Evolutionary conservation across 2,329 filamentous ascomycete genomes (phyloP).

Genomic region (Exophiala xenobiotica): DNA sequence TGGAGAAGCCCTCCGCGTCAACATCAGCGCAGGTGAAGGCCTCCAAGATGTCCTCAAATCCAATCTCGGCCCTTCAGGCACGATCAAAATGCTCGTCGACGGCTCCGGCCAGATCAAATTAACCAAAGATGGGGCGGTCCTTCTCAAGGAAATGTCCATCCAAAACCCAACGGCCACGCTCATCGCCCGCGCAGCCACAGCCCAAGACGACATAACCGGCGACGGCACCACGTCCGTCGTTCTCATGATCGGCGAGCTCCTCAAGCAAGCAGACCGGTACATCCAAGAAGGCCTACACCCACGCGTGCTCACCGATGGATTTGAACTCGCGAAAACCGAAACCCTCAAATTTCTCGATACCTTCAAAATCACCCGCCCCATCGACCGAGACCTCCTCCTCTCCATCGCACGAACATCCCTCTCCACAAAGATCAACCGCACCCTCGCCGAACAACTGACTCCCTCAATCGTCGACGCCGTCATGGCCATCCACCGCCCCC

Average conservation of each 20-base stretch:
- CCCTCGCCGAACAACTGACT: slow-evolving; percentile 85
- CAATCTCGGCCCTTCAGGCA: slow-evolving; percentile 89
- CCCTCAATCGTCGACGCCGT: slow-evolving; percentile 96
- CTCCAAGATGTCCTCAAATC: slow-evolving; percentile 92
- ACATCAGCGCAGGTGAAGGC: slow-evolving; percentile 95
- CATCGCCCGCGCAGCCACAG: slow-evolving; percentile 81
- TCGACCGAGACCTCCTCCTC: slow-evolving; percentile 90
- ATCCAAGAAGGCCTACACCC: slow-evolving; percentile 97
- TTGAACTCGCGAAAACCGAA: slow-evolving; percentile 93
- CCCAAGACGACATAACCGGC: slow-evolving; percentile 96
- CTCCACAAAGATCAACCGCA: slow-evolving; percentile 88
- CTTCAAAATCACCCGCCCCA: slow-evolving; percentile 85
- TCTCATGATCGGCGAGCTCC: slow-evolving; percentile 87
- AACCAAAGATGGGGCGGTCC: slow-evolving; percentile 96
- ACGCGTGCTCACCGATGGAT: slow-evolving; percentile 93
- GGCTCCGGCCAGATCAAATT: slow-evolving; percentile 88
- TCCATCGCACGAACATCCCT: slow-evolving; percentile 93
- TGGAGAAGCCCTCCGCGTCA: slow-evolving; percentile 94
- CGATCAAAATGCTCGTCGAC: slow-evolving; percentile 88
- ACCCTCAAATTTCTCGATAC: slow-evolving; percentile 90
- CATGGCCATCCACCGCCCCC: slow-evolving; percentile 85
- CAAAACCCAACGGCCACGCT: slow-evolving; percentile 75
- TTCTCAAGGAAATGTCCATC: slow-evolving; percentile 64
- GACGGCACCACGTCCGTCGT: slow-evolving; percentile 98
- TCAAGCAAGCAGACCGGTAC: slow-evolving; percentile 96